These are phyloP conservation scores for Coemansia sp. DNA, from an alignment of 192 early-diverging fungal species.

Conservation along the genomic window DNA sequence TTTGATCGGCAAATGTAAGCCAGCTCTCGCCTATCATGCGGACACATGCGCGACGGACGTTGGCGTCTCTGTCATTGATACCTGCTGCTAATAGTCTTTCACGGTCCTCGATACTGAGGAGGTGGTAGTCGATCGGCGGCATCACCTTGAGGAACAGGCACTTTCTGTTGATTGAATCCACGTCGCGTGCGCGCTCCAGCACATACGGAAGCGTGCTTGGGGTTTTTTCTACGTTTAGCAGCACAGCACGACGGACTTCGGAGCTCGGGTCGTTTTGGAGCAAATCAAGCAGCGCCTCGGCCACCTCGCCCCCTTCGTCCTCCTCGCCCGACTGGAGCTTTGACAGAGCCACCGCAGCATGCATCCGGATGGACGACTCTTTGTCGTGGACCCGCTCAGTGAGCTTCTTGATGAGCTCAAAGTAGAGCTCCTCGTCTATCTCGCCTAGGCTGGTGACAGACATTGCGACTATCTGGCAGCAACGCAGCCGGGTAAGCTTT, in stretches of 20 bases:
- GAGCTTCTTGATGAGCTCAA: conserved; percentile 65
- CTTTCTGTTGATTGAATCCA: conserved; percentile 72
- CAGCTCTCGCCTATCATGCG: conserved; percentile 69
- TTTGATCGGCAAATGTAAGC: conserved; percentile 73
- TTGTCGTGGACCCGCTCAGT: conserved; percentile 76
- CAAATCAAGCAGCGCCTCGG: conserved; percentile 62
- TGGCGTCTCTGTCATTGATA: conserved; percentile 76
- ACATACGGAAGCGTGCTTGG: conserved; percentile 65
- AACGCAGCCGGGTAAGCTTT: conserved; percentile 70
- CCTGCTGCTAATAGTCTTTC: conserved; percentile 73
- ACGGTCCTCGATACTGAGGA: conserved; percentile 67
- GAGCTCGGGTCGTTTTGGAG: conserved; percentile 75
- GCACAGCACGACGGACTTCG: conserved; percentile 79
- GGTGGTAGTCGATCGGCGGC: conserved; percentile 69
- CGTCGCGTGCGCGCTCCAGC: conserved; percentile 74
- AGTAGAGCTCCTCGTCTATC: conserved; percentile 79
- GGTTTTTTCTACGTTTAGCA: conserved; percentile 71
- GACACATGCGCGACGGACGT: conserved; percentile 73
- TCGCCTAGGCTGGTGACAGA: conserved; percentile 72
- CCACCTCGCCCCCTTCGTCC: conserved; percentile 61
- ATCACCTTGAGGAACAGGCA: conserved; percentile 70
- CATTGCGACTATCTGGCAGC: conserved; percentile 75
- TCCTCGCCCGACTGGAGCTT: conserved; percentile 70
- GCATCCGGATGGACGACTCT: conserved; percentile 73
- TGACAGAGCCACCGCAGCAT: conserved; percentile 76